A percentile compares a stretch with the other conserved stretches of the same genome.
These are phyloP conservation scores for Backusella luteola DNA, from an alignment of 192 early-diverging fungal species.

Conservation along the genomic window DNA sequence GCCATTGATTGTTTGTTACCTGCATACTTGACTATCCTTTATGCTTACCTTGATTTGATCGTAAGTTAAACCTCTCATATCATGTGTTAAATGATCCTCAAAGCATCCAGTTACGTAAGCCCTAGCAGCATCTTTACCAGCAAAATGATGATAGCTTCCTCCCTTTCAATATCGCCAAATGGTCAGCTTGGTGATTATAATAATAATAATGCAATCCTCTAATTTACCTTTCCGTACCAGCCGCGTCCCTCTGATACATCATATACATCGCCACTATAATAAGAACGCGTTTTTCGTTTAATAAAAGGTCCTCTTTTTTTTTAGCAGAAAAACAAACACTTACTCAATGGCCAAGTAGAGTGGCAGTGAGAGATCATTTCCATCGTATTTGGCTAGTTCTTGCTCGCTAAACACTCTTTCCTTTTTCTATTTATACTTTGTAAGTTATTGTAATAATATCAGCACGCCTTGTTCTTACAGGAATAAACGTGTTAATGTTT, in stretches of 20 bases:
- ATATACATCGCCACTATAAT: slow-evolving; percentile 84
- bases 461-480: slow-evolving; percentile 34
- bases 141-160: slow-evolving; percentile 84
- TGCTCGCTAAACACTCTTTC: slow-evolving; percentile 67
- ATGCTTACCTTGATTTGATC: slow-evolving; percentile 66
- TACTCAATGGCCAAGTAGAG: slow-evolving; percentile 90
- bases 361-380: slow-evolving; percentile 73
- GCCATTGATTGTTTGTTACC: too few species aligned
- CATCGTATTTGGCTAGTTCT: slow-evolving; percentile 86
- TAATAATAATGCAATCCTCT: not conserved
- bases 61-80: slow-evolving; percentile 80
- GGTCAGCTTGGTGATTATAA: not conserved
- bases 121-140: slow-evolving; percentile 88
- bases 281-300: not conserved
- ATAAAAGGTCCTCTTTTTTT: too few species aligned
- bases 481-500: slow-evolving; percentile 69
- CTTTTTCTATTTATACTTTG: slow-evolving; percentile 32
- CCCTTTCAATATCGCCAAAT: slow-evolving; percentile 33
- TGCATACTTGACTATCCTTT: not conserved
- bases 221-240: slow-evolving; percentile 76
- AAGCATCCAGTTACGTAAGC: slow-evolving; percentile 97
- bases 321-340: not conserved
- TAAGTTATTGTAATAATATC: not conserved
- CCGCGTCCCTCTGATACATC: slow-evolving; percentile 78
- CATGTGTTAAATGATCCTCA: slow-evolving; percentile 89